Evolutionary conservation across 192 early-diverging fungal genomes (phyloP), one percentile per base, ranked within the genome.

Genomic region (Funneliformis geosporum): DNA sequence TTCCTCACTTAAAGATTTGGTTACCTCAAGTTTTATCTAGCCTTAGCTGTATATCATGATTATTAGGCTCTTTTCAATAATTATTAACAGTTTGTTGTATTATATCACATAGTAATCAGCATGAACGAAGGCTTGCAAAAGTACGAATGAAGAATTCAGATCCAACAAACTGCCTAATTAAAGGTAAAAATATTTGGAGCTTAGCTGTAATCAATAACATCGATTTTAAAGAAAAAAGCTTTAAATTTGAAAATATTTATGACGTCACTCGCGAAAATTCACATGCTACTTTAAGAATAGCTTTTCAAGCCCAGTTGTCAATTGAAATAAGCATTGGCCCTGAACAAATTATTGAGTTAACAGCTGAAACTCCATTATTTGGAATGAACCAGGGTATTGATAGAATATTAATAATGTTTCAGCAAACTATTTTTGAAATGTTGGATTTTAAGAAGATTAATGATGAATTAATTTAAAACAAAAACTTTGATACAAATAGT

Each of bases 161-260:
- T 43, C 16, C 67, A 44, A 23, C 4, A 12, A 8, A 23, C 23
- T 9, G 14, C 21, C 42, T 69, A 10, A 43, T 43, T 42, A 69
- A 69, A 23, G 14, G 11, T 43, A 8, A 5, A 4, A 44, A 69
- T 43, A 25, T 69, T 43, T 69, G 67, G 42, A 69, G 4, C n/a
- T 18, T 69, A 44, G 39, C 39, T 18, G 1, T 69, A 4, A 69
- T 69, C 8, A 40, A 69, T 18, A 69, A 69, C n/a, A 69, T 69
- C 7, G 21, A 69, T 44, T 69, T 69, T 44, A 69, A 69, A 2
- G 16, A 69, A 69, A 46, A 28, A 12, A 18, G 33, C 8, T 69
- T 69, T 44, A 69, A 40, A 43, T 76, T 33, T 60, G n/a, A 11
- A 39, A 73, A 73, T 69, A 69, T 69, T 7, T 69, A 42, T 69